Conservation (phyloP, 441 rosid genomes). For the Dalechampia spathulata region DNA sequence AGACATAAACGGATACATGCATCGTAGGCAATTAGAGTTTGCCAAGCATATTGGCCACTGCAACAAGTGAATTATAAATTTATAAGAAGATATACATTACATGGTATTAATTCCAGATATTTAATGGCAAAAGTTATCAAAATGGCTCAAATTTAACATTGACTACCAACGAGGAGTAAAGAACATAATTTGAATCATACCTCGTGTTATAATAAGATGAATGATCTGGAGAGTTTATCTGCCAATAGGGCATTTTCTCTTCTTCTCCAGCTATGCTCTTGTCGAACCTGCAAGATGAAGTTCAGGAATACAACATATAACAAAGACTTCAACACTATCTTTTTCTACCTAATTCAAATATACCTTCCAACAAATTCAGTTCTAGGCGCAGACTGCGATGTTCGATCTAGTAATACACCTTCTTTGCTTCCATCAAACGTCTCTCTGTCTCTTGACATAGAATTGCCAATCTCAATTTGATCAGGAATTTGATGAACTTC, state of each 20-base stretch:
- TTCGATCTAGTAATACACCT: slow-evolving; percentile 17
- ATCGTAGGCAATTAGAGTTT: slow-evolving; percentile 86
- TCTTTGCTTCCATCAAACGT: slow-evolving; percentile 22
- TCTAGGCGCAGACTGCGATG: slow-evolving; percentile 23
- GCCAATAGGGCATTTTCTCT: slow-evolving; percentile 45
- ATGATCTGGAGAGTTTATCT: slow-evolving; percentile 38
- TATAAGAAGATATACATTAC: slow-evolving; percentile 4
- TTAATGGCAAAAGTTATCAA: background rate
- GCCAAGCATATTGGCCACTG: slow-evolving; percentile 94
- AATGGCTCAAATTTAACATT: background rate
- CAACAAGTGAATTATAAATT: slow-evolving; percentile 10
- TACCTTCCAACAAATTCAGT: slow-evolving; percentile 48
- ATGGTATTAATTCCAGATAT: background rate
- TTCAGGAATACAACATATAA: slow-evolving; percentile 9
- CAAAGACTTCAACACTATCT: slow-evolving; percentile 3
- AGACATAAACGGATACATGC: slow-evolving; percentile 90
- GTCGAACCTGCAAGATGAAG: slow-evolving; percentile 31
- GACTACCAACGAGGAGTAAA: background rate
- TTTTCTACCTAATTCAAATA: no score
- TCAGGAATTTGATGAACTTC: slow-evolving; percentile 28
- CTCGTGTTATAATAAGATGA: slow-evolving; percentile 48
- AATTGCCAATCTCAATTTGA: slow-evolving; percentile 23
- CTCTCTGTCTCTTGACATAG: slow-evolving; percentile 26
- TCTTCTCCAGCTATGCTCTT: slow-evolving; percentile 21
- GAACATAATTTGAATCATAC: slow-evolving; percentile 22